Evolutionary conservation across 164 flowering plant genomes (phyloP).

Genomic region (Tinospora cordifolia): DNA sequence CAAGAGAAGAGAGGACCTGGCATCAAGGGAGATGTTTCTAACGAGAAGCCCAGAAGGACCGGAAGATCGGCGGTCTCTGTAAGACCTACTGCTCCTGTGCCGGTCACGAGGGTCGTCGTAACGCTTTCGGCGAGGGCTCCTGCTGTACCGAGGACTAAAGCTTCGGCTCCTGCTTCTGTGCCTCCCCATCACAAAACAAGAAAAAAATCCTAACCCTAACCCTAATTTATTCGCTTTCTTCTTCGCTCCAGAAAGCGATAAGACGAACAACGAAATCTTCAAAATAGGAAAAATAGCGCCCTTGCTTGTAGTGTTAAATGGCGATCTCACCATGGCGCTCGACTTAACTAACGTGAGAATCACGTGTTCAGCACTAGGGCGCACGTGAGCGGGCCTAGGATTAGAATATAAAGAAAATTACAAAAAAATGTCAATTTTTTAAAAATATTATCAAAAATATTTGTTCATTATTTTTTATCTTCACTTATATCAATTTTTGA

Average conservation of each 20-base stretch:
- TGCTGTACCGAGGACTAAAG: conserved; percentile 46
- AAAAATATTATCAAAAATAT: too few species aligned
- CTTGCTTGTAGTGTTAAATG: too few species aligned
- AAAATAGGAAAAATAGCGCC: background rate
- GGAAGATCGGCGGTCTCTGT: conserved; percentile 56
- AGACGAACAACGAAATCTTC: background rate
- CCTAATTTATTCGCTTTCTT: background rate
- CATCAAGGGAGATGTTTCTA: conserved; percentile 79
- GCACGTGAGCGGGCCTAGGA: background rate
- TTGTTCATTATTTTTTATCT: too few species aligned
- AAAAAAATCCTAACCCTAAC: background rate
- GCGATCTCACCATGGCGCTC: background rate
- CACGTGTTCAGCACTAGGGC: background rate
- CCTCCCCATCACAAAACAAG: conserved; percentile 32
- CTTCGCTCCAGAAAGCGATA: background rate
- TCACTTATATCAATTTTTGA: too few species aligned
- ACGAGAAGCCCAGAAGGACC: conserved; percentile 77
- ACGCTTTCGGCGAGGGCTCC: conserved; percentile 39
- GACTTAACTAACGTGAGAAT: background rate
- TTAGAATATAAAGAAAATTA: too few species aligned
- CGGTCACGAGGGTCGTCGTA: conserved; percentile 53
- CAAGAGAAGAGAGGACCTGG: conserved; percentile 40
- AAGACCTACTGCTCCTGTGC: conserved; percentile 30
- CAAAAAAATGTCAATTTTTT: too few species aligned
- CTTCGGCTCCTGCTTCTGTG: conserved; percentile 45